Base-by-base conservation (phyloP, 345 rosid species). In the Eucalyptus tenuipes region DNA sequence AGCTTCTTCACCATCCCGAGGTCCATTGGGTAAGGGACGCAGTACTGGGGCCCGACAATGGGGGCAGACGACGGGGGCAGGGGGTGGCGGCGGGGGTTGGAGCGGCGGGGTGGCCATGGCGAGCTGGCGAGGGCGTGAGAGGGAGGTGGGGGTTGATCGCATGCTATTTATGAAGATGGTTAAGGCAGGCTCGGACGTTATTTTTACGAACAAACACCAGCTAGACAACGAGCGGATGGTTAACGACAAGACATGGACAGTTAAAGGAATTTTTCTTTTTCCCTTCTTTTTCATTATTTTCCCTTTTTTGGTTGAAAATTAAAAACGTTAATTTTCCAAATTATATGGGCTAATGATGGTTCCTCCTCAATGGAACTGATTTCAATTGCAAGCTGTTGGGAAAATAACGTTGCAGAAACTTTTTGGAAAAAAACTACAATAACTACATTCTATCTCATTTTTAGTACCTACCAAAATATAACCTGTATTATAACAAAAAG, bases 1-100 rank as follows among this genome's bases (percentile, higher is more conserved):
- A 89, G 14, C 49, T 88, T 91, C 27, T 87, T 64, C 37, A 89
- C 88, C 31, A 93, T 48, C n/a, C 86, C 87, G 3, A 93, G 91
- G 33, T 93, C 92, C 4, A 92, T 82, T 0, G 92, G 86, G 68
- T 49, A 89, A 12, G 91, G 85, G 15, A 61, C 37, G 40, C 91
- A 89, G 20, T 55, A 93, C 29, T 89, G 89, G 16, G 88, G 90
- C 49, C 91, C 87, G 31, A 93, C 29, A 4, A 92, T 25, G 2
- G 86, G 80, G n/a, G n/a, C n/a, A n/a, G n/a, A n/a, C n/a, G n/a
- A n/a, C n/a, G n/a, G n/a, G n/a, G 49, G 86, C 87, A 1, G 88
- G 91, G 40, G 42, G 24, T 5, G 80, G 71, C 52, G 49, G 37
- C 9, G 29, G 61, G 25, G 33, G 14, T 25, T 33, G 87, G 87